Conservation (phyloP, 169 alveolate species). For the Eimeria maxima region DNA sequence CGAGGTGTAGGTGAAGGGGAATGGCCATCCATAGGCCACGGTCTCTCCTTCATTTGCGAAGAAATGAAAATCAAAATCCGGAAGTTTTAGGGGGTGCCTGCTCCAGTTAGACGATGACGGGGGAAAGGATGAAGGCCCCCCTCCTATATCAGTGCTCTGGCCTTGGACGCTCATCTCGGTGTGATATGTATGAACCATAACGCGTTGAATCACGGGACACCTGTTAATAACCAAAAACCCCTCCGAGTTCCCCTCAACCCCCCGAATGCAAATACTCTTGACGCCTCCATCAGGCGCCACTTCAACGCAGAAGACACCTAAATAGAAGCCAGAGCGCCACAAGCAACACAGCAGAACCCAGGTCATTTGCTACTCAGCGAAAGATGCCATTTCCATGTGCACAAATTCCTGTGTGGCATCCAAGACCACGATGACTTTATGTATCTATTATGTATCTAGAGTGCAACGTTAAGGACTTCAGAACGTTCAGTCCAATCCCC, state of each 20-base stretch:
- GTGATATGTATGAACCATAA: slow-evolving; percentile 87
- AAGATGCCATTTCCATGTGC: not conserved
- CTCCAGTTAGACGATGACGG: slow-evolving; percentile 36
- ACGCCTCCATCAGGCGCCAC: slow-evolving; percentile 91
- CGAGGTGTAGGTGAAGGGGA: slow-evolving; percentile 90
- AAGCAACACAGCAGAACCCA: not conserved
- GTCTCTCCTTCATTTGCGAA: slow-evolving; percentile 87
- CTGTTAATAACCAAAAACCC: slow-evolving; percentile 89
- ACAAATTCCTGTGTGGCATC: not conserved
- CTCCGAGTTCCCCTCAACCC: slow-evolving; percentile 83
- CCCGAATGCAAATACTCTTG: slow-evolving; percentile 88
- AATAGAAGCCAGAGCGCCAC: not conserved
- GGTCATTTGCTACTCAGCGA: not conserved
- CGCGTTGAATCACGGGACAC: slow-evolving; percentile 87
- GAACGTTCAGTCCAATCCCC: not conserved
- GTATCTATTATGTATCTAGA: not conserved
- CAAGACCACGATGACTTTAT: not conserved
- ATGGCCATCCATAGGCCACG: slow-evolving; percentile 92
- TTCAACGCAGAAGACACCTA: slow-evolving; percentile 85
- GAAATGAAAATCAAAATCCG: slow-evolving; percentile 84
- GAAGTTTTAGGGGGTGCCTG: slow-evolving; percentile 36
- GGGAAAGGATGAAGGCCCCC: not conserved
- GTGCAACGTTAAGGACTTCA: not conserved
- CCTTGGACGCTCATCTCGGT: slow-evolving; percentile 85
- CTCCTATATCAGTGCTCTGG: not conserved